Evolutionary conservation across 768 basidiomycete genomes (phyloP), one percentile per base, ranked within the genome.

Genomic region (Brasilioporus rufonigricans): DNA sequence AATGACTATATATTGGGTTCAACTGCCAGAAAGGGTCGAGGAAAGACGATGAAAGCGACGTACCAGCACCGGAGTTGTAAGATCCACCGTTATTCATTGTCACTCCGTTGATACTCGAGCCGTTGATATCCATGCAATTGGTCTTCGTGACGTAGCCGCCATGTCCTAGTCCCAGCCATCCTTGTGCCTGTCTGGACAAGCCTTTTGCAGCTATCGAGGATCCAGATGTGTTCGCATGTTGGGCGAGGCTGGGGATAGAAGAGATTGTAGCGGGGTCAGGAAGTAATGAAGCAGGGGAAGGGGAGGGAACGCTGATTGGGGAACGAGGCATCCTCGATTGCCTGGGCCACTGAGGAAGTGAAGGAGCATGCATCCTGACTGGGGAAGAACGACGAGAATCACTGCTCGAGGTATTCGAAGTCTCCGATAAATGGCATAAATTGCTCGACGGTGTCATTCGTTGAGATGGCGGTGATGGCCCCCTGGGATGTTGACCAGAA

Each of bases 21-120:
- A 11, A 29, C 27, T 7, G 27, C 29, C 27, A 29, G 44, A 16
- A 16, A 9, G 23, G 12, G 14, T 26, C 41, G 13, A 43, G 41
- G 24, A 18, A n/a, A n/a, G 9, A 14, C 1, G 18, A n/a, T 1
- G 36, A 39, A 39, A 39, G n/a, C 5, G 19, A 57, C 62, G 19
- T 8, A 63, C 62, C 56, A 24, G 55, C 50, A 10, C 62, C 62
- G 26, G 48, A 14, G 9, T 55, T 55, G 2, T 48, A 21, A 13
- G 1, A 8, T 19, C 50, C 53, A 11, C 47, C 48, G 31, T 40
- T 51, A 36, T 62, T 57, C 43, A 62, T 6, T 11, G 61, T 63
- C 19, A 51, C 0, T 16, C 58, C 62, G 0, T 52, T 39, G 10
- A 36, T 50, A 4, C 2, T 52, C 1, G 58, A 55, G 23, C 4